These are phyloP conservation scores for Bacidia rubella DNA, from an alignment of 495 filamentous ascomycete genomes.

Conservation along the genomic window DNA sequence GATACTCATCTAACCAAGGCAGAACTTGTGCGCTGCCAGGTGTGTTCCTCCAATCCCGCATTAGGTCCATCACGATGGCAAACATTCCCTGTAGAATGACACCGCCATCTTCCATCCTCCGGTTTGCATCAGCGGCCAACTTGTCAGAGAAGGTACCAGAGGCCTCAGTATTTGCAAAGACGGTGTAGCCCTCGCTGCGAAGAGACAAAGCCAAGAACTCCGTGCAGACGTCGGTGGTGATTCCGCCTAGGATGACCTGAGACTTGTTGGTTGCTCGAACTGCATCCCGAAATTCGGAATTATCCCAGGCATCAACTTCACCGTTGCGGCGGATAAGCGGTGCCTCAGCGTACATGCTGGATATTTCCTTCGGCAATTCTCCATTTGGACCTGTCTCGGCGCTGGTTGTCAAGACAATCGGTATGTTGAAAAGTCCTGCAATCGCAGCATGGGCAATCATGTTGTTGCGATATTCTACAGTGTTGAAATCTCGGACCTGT, in stretches of 20 bases:
- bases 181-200: constrained; percentile 57
- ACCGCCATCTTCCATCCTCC: constrained; percentile 51
- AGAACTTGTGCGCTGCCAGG: constrained; percentile 51
- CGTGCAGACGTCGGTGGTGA: constrained; percentile 67
- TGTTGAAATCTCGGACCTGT: constrained; percentile 46
- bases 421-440: constrained; percentile 52
- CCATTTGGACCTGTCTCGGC: constrained; percentile 53
- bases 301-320: constrained; percentile 75
- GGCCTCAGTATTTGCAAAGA: constrained; percentile 64
- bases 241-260: constrained; percentile 62
- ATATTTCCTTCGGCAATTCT: constrained; percentile 54
- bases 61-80: constrained; percentile 55
- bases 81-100: constrained; percentile 54
- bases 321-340: constrained; percentile 55
- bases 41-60: constrained; percentile 62
- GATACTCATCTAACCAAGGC: constrained; percentile 50
- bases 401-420: constrained; percentile 57
- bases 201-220: constrained; percentile 62
- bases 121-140: constrained; percentile 48
- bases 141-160: constrained; percentile 45
- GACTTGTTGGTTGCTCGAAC: constrained; percentile 50
- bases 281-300: constrained; percentile 52
- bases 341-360: constrained; percentile 51
- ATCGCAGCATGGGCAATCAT: constrained; percentile 57
- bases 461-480: constrained; percentile 48